Evolutionary conservation across 2,329 filamentous ascomycete genomes (phyloP).

Genomic region (Sphaerostilbella broomeana): DNA sequence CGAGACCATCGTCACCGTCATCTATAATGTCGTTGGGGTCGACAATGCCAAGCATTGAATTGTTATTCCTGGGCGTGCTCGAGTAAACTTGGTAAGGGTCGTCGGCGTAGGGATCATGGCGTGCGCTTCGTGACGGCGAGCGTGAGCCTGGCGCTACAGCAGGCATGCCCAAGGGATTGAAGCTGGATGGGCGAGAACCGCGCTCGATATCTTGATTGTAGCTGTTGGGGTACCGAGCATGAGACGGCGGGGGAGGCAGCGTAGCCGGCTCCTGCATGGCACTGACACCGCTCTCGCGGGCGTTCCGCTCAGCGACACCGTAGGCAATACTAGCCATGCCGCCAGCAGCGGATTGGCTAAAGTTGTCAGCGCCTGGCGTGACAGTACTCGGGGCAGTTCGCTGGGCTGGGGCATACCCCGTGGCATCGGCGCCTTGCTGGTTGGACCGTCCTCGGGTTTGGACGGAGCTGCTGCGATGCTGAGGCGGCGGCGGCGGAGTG

Average conservation of each 20-base stretch:
- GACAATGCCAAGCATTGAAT: conserved; percentile 50
- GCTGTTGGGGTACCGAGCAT: conserved; percentile 21
- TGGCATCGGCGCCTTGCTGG: not conserved
- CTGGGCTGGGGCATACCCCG: conserved; percentile 5
- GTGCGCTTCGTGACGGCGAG: conserved; percentile 44
- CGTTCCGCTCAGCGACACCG: conserved; percentile 57
- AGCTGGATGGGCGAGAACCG: conserved; percentile 33
- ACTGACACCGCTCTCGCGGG: conserved; percentile 58
- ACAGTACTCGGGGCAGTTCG: conserved; percentile 27
- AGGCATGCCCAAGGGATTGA: conserved; percentile 33
- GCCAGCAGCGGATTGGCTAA: conserved; percentile 54
- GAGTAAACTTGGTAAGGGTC: conserved; percentile 61
- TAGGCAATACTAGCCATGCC: conserved; percentile 63
- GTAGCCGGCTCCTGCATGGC: conserved; percentile 43
- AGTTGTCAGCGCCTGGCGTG: conserved; percentile 62
- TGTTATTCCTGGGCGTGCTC: conserved; percentile 34
- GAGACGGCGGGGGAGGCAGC: conserved; percentile 33
- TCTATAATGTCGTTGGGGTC: conserved; percentile 78
- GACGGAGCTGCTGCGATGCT: conserved; percentile 1
- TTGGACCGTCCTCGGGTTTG: not conserved
- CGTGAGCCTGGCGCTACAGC: conserved; percentile 27
- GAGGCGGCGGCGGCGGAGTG: conserved; percentile 11
- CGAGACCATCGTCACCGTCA: conserved; percentile 80
- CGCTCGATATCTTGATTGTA: conserved; percentile 17
- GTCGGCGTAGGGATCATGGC: conserved; percentile 47